Conservation (phyloP, 148 eudicot genomes). For the Pharnaceum exiguum region DNA sequence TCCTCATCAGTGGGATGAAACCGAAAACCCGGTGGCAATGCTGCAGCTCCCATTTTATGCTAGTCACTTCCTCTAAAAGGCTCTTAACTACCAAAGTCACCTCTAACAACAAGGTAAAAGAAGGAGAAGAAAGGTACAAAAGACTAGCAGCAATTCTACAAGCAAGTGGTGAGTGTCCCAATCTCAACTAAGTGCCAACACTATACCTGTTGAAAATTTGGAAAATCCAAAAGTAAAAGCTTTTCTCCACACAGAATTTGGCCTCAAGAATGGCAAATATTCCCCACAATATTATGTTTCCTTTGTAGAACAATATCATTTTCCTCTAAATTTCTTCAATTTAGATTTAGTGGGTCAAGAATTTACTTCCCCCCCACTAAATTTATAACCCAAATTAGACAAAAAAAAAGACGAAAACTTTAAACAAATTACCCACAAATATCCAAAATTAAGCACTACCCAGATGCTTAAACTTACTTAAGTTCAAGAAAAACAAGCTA, state of each 20-base stretch:
- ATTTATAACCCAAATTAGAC: slow-evolving; percentile 19
- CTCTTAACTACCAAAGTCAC: slow-evolving; percentile 10
- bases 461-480: slow-evolving; percentile 13
- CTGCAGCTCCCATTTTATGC: slow-evolving; percentile 50
- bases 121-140: slow-evolving; percentile 9
- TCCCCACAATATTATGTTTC: slow-evolving; percentile 54
- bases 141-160: slow-evolving; percentile 30
- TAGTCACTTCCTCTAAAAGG: slow-evolving; percentile 3
- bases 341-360: slow-evolving; percentile 17
- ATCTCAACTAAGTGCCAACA: slow-evolving; percentile 36
- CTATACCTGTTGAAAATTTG: slow-evolving; percentile 64
- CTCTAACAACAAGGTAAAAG: slow-evolving; percentile 8
- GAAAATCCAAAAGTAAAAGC: slow-evolving; percentile 84
- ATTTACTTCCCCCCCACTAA: slow-evolving; percentile 18
- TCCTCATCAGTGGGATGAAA: slow-evolving; percentile 85
- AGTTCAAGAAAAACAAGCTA: slow-evolving; percentile 12
- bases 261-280: slow-evolving; percentile 47
- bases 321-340: slow-evolving; percentile 26
- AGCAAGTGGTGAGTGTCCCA: slow-evolving; percentile 22
- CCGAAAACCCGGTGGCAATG: slow-evolving; percentile 85
- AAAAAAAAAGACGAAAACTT: not conserved
- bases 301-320: slow-evolving; percentile 47
- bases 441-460: slow-evolving; percentile 7
- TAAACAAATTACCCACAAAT: not conserved
- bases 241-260: slow-evolving; percentile 55